These are phyloP conservation scores for Vararia minispora DNA, from an alignment of 768 basidiomycete species.

Conservation along the genomic window DNA sequence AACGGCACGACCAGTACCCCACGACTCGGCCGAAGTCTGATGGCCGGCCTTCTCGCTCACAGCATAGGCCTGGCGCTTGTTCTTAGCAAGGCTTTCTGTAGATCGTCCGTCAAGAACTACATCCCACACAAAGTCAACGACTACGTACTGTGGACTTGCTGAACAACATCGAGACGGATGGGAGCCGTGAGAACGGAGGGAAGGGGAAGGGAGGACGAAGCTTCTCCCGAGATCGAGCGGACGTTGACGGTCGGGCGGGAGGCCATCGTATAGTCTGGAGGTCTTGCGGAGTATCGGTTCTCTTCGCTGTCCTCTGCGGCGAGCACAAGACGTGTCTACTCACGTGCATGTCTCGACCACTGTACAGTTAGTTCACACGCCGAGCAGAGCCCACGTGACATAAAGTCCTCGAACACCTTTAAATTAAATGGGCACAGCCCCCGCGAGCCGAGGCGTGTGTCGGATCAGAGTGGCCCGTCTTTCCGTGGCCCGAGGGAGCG, in stretches of 20 bases:
- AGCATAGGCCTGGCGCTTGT: slow-evolving; percentile 93
- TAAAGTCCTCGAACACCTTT: no score
- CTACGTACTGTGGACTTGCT: slow-evolving; percentile 96
- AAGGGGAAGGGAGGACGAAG: slow-evolving; percentile 81
- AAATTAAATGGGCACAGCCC: no score
- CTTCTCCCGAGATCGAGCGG: slow-evolving; percentile 68
- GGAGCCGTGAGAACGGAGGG: slow-evolving; percentile 97
- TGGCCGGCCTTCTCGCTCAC: slow-evolving; percentile 98
- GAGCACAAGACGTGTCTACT: no score
- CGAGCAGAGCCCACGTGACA: no score
- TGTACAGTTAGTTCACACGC: no score
- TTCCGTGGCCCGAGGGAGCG: no score
- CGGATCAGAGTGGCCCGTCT: no score
- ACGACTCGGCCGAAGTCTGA: slow-evolving; percentile 98
- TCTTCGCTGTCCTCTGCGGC: no score
- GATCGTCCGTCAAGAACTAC: slow-evolving; percentile 4
- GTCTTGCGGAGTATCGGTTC: slow-evolving; percentile 8
- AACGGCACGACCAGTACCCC: slow-evolving; percentile 99
- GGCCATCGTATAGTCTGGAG: slow-evolving; percentile 47
- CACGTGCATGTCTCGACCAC: no score
- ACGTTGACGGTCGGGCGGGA: slow-evolving; percentile 88
- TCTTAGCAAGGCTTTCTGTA: slow-evolving; percentile 94
- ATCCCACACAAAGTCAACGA: not conserved
- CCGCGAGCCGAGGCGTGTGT: no score
- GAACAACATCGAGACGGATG: slow-evolving; percentile 96